Conservation (phyloP, 2,329 filamentous ascomycete genomes). For the Penicillium sp. region DNA sequence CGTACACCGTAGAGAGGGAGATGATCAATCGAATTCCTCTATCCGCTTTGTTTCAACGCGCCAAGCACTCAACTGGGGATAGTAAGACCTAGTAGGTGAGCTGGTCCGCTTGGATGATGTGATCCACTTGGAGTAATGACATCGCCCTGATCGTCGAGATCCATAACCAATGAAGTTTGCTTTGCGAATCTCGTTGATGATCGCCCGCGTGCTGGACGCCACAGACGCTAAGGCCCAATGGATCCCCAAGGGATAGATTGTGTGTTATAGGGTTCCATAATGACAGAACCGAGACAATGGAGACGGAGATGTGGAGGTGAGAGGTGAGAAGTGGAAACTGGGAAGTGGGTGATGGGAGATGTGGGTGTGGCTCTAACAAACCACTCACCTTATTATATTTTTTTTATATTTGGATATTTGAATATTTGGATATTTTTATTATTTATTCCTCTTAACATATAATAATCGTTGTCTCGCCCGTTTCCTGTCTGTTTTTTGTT, state of each 20-base stretch:
- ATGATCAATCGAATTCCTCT: slow-evolving; percentile 20
- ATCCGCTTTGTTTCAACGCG: slow-evolving; percentile 15
- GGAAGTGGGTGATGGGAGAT: not conserved
- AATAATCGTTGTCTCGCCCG: slow-evolving; percentile 3
- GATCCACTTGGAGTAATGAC: slow-evolving; percentile 19
- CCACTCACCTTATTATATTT: not conserved
- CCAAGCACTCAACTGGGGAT: slow-evolving; percentile 21
- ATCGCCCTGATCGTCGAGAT: slow-evolving; percentile 20
- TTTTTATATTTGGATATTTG: not conserved
- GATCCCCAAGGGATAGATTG: not conserved
- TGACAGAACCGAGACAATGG: slow-evolving; percentile 6
- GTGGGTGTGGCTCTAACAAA: not conserved
- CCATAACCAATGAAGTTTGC: slow-evolving; percentile 14
- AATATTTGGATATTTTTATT: not conserved
- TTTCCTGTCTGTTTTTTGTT: slow-evolving; percentile 9
- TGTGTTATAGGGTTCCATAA: not conserved
- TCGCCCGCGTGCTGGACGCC: slow-evolving; percentile 15
- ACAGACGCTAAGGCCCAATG: slow-evolving; percentile 6
- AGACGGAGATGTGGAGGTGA: slow-evolving; percentile 16
- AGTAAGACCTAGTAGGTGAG: slow-evolving; percentile 9
- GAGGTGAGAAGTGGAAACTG: not conserved
- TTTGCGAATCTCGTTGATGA: slow-evolving; percentile 21
- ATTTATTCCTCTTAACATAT: slow-evolving; percentile 3
- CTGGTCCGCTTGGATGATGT: not conserved
- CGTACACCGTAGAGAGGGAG: not conserved